Conservation (phyloP, 768 basidiomycete species). For the Hortiboletus flavorubellus region DNA sequence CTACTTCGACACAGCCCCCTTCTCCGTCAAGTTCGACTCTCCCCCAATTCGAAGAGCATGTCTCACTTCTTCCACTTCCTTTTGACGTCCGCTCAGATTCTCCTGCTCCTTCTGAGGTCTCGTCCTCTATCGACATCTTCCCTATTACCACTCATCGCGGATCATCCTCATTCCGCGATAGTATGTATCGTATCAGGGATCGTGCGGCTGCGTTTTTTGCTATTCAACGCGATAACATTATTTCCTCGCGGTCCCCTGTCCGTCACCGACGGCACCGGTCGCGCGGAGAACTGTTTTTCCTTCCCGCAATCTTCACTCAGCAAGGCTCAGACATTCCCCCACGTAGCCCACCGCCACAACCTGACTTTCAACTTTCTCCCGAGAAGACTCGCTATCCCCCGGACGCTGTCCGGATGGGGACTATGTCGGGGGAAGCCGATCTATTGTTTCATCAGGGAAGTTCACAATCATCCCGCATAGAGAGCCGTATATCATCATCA, state of each 20-base stretch:
- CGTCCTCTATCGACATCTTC: conserved; percentile 42
- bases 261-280: conserved; percentile 47
- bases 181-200: conserved; percentile 54
- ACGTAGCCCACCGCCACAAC: conserved; percentile 32
- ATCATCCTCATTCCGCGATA: conserved; percentile 44
- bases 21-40: conserved; percentile 48
- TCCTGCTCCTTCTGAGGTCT: conserved; percentile 49
- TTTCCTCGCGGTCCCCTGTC: conserved; percentile 44
- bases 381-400: conserved; percentile 45
- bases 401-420: conserved; percentile 35
- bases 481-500: conserved; percentile 27
- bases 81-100: conserved; percentile 58
- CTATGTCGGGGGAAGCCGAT: conserved; percentile 20
- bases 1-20: conserved; percentile 37
- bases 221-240: conserved; percentile 34
- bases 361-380: conserved; percentile 29
- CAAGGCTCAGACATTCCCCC: conserved; percentile 29
- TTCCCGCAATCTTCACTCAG: conserved; percentile 74
- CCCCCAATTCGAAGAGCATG: conserved; percentile 48
- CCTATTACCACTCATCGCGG: conserved; percentile 37
- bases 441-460: conserved; percentile 24
- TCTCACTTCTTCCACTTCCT: conserved; percentile 58
- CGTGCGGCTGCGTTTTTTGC: conserved; percentile 48
- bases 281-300: conserved; percentile 72
- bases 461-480: conserved; percentile 29